Conservation (phyloP, 2,329 filamentous ascomycete species). For the Cladosporium oxysporum region DNA sequence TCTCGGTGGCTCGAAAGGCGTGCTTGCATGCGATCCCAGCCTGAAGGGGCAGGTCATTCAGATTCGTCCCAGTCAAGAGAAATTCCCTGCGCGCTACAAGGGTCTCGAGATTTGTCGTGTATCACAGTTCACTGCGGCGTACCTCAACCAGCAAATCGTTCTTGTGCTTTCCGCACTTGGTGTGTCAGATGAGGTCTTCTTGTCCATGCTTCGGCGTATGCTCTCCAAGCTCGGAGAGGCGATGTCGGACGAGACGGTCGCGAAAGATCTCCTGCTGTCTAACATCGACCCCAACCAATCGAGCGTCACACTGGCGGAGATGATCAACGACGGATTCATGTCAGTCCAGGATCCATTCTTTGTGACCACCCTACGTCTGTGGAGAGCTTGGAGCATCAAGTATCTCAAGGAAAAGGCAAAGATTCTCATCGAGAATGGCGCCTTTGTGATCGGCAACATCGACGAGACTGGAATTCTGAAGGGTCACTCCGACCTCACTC, state of each 20-base stretch:
- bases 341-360: slow-evolving; percentile 74
- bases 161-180: slow-evolving; percentile 78
- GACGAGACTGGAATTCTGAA: slow-evolving; percentile 78
- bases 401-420: slow-evolving; percentile 89
- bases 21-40: slow-evolving; percentile 71
- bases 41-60: slow-evolving; percentile 68
- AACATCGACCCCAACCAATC: slow-evolving; percentile 85
- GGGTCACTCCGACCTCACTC: slow-evolving; percentile 62
- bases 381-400: slow-evolving; percentile 88
- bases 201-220: slow-evolving; percentile 66
- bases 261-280: slow-evolving; percentile 67
- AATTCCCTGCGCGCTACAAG: slow-evolving; percentile 72
- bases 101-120: slow-evolving; percentile 83
- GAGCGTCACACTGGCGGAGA: slow-evolving; percentile 70
- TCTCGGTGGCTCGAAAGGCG: slow-evolving; percentile 87
- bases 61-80: slow-evolving; percentile 81
- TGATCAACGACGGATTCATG: slow-evolving; percentile 82
- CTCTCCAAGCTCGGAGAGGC: slow-evolving; percentile 68
- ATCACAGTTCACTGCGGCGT: slow-evolving; percentile 74
- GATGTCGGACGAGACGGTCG: slow-evolving; percentile 65
- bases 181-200: slow-evolving; percentile 67
- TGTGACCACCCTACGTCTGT: slow-evolving; percentile 74
- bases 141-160: slow-evolving; percentile 88
- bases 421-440: slow-evolving; percentile 77
- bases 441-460: slow-evolving; percentile 83